Percentiles rank a stretch among this genome's conserved stretches.
Conservation (phyloP, 2,329 filamentous ascomycete species). For the Helminthosporium solani region DNA sequence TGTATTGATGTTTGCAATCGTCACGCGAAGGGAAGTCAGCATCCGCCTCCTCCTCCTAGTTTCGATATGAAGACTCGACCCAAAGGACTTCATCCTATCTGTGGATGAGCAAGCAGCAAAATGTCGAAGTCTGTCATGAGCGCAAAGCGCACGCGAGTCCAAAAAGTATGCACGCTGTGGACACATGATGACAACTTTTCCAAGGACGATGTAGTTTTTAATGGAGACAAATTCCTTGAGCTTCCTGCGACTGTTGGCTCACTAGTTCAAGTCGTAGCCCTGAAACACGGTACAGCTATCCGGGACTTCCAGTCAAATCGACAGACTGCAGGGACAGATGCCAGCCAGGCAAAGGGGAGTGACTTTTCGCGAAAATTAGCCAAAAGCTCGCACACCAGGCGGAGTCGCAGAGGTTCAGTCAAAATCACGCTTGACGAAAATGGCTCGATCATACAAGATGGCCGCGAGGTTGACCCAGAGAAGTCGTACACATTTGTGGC, state of each 20-base stretch:
- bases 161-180: slow-evolving; percentile 53
- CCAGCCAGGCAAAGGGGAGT: slow-evolving; percentile 30
- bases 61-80: slow-evolving; percentile 12
- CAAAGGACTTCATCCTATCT: not conserved
- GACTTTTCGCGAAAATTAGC: slow-evolving; percentile 14
- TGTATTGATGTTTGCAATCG: not conserved
- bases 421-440: slow-evolving; percentile 43
- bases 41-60: not conserved
- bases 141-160: slow-evolving; percentile 31
- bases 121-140: slow-evolving; percentile 36
- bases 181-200: slow-evolving; percentile 73
- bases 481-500: slow-evolving; percentile 44
- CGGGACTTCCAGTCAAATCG: slow-evolving; percentile 48
- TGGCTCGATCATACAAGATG: slow-evolving; percentile 31
- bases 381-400: slow-evolving; percentile 18
- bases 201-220: slow-evolving; percentile 76
- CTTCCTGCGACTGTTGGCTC: slow-evolving; percentile 64
- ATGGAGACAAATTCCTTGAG: slow-evolving; percentile 68
- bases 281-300: slow-evolving; percentile 53
- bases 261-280: slow-evolving; percentile 70
- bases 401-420: slow-evolving; percentile 31
- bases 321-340: slow-evolving; percentile 29
- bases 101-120: slow-evolving; percentile 1
- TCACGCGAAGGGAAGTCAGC: not conserved
- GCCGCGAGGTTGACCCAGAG: slow-evolving; percentile 36